Evolutionary conservation across 1,284 basidiomycete species (phyloP).

Genomic region (Leccinum griseonigrum): DNA sequence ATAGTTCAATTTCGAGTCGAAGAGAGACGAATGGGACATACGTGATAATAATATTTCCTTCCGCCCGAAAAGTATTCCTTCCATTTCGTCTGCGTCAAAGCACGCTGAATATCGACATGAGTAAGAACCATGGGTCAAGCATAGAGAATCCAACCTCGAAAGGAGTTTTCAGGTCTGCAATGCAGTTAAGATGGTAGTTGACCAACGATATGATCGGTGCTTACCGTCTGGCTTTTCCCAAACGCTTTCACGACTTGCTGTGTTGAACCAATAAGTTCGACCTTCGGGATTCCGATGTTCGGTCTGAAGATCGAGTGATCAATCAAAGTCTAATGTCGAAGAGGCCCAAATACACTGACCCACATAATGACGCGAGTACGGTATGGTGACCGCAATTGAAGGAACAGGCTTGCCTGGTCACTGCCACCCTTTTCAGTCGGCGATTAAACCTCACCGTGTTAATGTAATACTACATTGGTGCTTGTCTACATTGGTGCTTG

Average conservation of each 20-base stretch:
- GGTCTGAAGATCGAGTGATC: slow-evolving; percentile 43
- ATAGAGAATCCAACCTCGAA: slow-evolving; percentile 66
- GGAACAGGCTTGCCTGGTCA: slow-evolving; percentile 9
- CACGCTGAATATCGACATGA: slow-evolving; percentile 51
- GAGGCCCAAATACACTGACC: slow-evolving; percentile 23
- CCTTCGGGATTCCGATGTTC: slow-evolving; percentile 83
- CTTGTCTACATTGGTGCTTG: no score
- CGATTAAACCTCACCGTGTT: slow-evolving; percentile 19
- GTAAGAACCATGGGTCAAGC: background rate
- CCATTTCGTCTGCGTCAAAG: slow-evolving; percentile 86
- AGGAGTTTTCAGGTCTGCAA: slow-evolving; percentile 71
- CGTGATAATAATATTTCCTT: slow-evolving; percentile 91
- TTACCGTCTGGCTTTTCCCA: slow-evolving; percentile 87
- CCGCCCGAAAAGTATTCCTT: slow-evolving; percentile 91
- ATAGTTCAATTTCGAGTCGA: background rate
- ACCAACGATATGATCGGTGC: slow-evolving; percentile 17
- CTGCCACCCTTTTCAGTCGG: slow-evolving; percentile 18
- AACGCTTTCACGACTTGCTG: slow-evolving; percentile 72
- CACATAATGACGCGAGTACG: slow-evolving; percentile 21
- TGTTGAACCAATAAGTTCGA: slow-evolving; percentile 86
- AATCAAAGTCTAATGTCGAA: background rate
- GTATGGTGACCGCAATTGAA: background rate
- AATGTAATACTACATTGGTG: no score
- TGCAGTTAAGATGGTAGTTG: slow-evolving; percentile 11
- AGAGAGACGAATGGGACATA: slow-evolving; percentile 34